Percentiles rank a stretch among this genome's conserved stretches.
Evolutionary conservation across 2,329 filamentous ascomycete species (phyloP).

Genomic region (Curvularia sp.): DNA sequence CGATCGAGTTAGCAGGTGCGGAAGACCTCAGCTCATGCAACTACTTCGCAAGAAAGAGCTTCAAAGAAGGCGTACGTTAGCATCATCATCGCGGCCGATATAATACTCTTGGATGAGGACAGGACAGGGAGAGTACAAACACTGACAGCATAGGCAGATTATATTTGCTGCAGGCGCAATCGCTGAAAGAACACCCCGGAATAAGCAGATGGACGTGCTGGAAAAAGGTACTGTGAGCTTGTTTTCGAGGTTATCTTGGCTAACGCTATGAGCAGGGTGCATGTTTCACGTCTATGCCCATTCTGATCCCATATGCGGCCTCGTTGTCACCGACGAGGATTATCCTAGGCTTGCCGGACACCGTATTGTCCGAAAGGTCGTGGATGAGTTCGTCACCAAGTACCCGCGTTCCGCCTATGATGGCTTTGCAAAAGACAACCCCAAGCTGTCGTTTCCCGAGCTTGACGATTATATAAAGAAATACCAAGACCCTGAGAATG

Average conservation of each 20-base stretch:
- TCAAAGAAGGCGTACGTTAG: slow-evolving; percentile 37
- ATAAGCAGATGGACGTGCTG: slow-evolving; percentile 84
- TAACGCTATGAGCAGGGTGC: slow-evolving; percentile 60
- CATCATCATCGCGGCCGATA: neutral
- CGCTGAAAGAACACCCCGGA: slow-evolving; percentile 82
- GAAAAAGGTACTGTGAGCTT: slow-evolving; percentile 64
- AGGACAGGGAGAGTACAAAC: neutral
- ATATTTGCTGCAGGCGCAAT: slow-evolving; percentile 85
- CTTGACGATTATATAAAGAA: slow-evolving; percentile 79
- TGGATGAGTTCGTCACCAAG: slow-evolving; percentile 84
- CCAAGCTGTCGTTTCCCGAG: slow-evolving; percentile 69
- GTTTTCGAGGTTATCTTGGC: neutral
- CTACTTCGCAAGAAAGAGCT: slow-evolving; percentile 71
- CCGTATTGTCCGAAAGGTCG: slow-evolving; percentile 82
- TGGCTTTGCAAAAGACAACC: slow-evolving; percentile 50
- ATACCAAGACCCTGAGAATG: slow-evolving; percentile 87
- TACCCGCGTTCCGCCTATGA: slow-evolving; percentile 75
- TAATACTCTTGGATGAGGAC: neutral
- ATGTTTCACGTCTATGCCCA: slow-evolving; percentile 61
- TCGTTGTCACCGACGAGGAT: slow-evolving; percentile 58
- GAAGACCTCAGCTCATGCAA: slow-evolving; percentile 81
- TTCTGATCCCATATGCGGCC: slow-evolving; percentile 56
- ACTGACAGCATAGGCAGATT: slow-evolving; percentile 63
- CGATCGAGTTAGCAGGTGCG: slow-evolving; percentile 71
- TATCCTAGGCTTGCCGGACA: slow-evolving; percentile 78